Evolutionary conservation across 2,329 filamentous ascomycete genomes (phyloP).

Genomic region (Penicillium nordicum): DNA sequence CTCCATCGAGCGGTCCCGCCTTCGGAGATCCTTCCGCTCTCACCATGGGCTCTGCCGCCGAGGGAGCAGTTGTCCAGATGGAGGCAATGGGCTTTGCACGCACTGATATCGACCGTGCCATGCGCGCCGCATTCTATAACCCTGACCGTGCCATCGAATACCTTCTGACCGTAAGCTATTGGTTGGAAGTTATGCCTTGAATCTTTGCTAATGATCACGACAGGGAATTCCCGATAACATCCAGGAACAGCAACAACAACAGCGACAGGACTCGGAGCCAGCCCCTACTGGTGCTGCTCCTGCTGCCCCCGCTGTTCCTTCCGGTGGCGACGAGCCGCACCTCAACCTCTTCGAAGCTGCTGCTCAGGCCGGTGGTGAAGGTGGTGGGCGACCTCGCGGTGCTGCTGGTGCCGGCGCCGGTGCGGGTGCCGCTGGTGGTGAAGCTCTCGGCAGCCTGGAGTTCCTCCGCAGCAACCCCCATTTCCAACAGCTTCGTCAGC

Average conservation of each 20-base stretch:
- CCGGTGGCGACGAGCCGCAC: conserved; percentile 52
- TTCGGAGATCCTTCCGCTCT: conserved; percentile 77
- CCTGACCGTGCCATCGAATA: conserved; percentile 97
- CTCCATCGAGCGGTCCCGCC: conserved; percentile 31
- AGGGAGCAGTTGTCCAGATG: conserved; percentile 84
- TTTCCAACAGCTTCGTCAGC: conserved; percentile 94
- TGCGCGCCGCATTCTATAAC: conserved; percentile 96
- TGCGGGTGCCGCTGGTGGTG: conserved; percentile 48
- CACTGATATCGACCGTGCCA: conserved; percentile 82
- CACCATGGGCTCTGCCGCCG: conserved; percentile 77
- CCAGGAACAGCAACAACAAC: conserved; percentile 64
- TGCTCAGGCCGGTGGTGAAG: conserved; percentile 62
- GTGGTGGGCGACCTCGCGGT: conserved; percentile 37
- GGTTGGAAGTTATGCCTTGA: neutral
- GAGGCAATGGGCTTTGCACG: conserved; percentile 95
- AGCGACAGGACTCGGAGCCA: conserved; percentile 55
- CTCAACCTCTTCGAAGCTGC: conserved; percentile 93
- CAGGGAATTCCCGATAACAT: conserved; percentile 89
- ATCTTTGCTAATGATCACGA: conserved; percentile 4
- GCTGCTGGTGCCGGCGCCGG: conserved; percentile 38
- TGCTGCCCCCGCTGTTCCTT: conserved; percentile 34
- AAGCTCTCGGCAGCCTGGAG: conserved; percentile 74
- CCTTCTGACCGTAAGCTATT: conserved; percentile 70
- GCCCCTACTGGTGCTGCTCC: conserved; percentile 36
- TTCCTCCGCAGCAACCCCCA: conserved; percentile 93